Evolutionary conservation across 1,284 basidiomycete genomes (phyloP).

Genomic region (Ganoderma leucocontextum): DNA sequence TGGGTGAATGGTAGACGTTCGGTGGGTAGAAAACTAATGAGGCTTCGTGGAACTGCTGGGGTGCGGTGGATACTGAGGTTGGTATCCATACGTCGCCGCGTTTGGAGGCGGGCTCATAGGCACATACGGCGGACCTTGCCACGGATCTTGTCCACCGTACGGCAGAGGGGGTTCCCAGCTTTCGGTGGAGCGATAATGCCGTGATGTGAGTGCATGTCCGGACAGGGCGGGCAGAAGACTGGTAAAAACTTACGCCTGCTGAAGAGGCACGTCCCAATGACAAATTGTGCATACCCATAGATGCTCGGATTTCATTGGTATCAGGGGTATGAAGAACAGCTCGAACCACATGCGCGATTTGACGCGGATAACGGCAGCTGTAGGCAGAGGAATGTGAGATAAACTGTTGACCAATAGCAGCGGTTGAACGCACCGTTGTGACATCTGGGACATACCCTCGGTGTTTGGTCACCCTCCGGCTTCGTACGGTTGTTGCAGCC

Average conservation of each 20-base stretch:
- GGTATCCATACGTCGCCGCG: constrained; percentile 38
- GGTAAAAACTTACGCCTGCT: constrained; percentile 49
- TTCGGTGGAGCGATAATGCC: constrained; percentile 14
- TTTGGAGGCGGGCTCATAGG: constrained; percentile 33
- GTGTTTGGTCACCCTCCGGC: constrained; percentile 50
- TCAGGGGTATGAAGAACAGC: constrained; percentile 57
- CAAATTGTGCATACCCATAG: constrained; percentile 64
- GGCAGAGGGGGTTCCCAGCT: constrained; percentile 56
- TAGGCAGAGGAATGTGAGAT: constrained; percentile 9
- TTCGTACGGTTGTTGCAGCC: constrained; percentile 57
- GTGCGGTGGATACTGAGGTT: constrained; percentile 34
- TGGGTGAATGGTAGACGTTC: neutral
- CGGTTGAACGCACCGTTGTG: constrained; percentile 50
- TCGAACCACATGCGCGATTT: constrained; percentile 63
- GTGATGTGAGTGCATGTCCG: constrained; percentile 26
- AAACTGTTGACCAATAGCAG: constrained; percentile 14
- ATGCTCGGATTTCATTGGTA: constrained; percentile 53
- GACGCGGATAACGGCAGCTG: constrained; percentile 52
- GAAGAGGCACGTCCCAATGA: constrained; percentile 54
- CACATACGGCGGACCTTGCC: constrained; percentile 21
- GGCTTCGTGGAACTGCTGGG: constrained; percentile 1
- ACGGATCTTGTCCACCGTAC: constrained; percentile 37
- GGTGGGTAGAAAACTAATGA: neutral
- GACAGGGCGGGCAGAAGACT: constrained; percentile 17
- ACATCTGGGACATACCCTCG: constrained; percentile 58